Percentiles rank a stretch among this genome's conserved stretches.
Evolutionary conservation across 1,139 yeast species (phyloP).

Genomic region (Suhomyces chickasaworum): DNA sequence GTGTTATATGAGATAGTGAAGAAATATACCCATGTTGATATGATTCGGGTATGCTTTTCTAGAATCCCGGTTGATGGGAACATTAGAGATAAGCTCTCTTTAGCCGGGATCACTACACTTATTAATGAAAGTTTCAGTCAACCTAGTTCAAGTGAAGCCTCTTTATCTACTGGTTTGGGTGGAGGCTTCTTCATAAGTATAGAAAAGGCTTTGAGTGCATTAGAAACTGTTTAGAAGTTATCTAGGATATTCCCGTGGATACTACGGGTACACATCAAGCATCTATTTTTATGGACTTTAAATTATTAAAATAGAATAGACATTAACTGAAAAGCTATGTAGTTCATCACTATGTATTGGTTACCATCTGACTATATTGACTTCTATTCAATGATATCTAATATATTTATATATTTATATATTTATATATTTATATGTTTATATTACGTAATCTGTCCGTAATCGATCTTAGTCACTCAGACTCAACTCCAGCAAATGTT

Average conservation of each 20-base stretch:
- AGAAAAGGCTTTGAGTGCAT: constrained; percentile 29
- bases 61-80: constrained; percentile 26
- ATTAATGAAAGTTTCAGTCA: constrained; percentile 23
- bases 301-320: too few relatives aligned
- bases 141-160: not conserved
- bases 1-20: constrained; percentile 30
- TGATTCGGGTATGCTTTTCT: constrained; percentile 28
- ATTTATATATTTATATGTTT: too few relatives aligned
- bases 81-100: constrained; percentile 25
- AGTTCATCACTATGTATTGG: too few relatives aligned
- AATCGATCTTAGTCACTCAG: not conserved
- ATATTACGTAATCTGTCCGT: not conserved
- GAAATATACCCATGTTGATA: constrained; percentile 24
- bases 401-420: too few relatives aligned
- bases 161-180: constrained; percentile 29
- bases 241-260: too few relatives aligned
- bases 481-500: not conserved
- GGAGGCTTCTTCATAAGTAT: constrained; percentile 37
- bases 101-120: constrained; percentile 28
- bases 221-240: constrained; percentile 1
- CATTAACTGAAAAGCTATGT: too few relatives aligned
- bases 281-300: too few relatives aligned
- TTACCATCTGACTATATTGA: too few relatives aligned
- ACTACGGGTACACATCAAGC: too few relatives aligned
- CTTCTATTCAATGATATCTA: too few relatives aligned